Base-by-base conservation (phyloP, 1,284 basidiomycete species). In the Naganishia sp. region DNA sequence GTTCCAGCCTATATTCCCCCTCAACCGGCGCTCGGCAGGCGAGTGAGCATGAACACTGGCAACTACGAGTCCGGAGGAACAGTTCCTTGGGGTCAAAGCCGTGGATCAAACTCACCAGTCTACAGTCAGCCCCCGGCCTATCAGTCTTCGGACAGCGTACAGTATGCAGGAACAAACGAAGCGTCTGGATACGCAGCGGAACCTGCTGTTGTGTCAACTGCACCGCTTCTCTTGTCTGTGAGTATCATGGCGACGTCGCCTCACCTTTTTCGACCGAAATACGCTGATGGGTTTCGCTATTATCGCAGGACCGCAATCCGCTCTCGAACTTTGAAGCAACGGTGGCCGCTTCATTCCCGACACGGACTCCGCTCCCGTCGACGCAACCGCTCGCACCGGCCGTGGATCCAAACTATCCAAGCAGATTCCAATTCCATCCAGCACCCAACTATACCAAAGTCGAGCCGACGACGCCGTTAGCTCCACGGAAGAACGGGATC, bases 321-420 rank as follows among this genome's bases (percentile, higher is more conserved):
- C 35, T 61, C 10, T 35, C 57, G 21, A 63, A 63, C 17, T 68
- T 68, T 31, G 67, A 68, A 51, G 67, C 67, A 43, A 65, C 65
- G 21, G 67, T 68, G 6, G 64, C 64, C 21, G 65, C 67, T 1
- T 54, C 66, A 18, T 54, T 60, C 21, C 50, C 56, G 1, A 63
- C 58, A 1, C 54, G 54, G 0, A 52, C 54, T 32, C 54, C 42
- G 23, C 42, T 43, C 9, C 63, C 32, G 10, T n/a, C 32, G 11
- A 35, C 35, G 15, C 43, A 32, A 9, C 41, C 39, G 21, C 41
- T 18, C 21, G 35, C 46, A 6, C 23, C 39, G n/a, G 45, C 62
- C 2, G 46, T 43, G 18, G 67, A 68, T 32, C 67, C 65, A 18
- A 68, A 68, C 56, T 68, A 68, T 49, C 67, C 67, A 15, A 32